Conservation (phyloP, 2,329 filamentous ascomycete species). For the Didymella segeticola region DNA sequence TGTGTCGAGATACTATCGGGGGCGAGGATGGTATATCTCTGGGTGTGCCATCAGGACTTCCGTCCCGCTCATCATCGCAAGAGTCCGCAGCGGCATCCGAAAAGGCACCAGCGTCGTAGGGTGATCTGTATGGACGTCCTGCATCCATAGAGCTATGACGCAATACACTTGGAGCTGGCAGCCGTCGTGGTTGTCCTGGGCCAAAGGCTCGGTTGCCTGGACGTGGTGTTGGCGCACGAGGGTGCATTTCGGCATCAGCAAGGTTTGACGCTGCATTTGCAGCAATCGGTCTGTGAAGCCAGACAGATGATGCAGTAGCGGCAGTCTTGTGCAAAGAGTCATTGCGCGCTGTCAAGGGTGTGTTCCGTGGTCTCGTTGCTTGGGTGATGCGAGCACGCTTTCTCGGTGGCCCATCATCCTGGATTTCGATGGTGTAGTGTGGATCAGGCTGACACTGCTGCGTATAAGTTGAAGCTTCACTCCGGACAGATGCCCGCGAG, state of each 20-base stretch:
- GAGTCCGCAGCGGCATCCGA: conserved; percentile 55
- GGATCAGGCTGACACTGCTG: conserved; percentile 30
- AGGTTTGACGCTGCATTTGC: conserved; percentile 56
- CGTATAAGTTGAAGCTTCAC: conserved; percentile 31
- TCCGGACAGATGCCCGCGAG: conserved; percentile 49
- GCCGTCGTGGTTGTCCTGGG: conserved; percentile 40
- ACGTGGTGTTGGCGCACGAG: conserved; percentile 78
- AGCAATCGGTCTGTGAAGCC: conserved; percentile 78
- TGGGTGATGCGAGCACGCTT: conserved; percentile 83
- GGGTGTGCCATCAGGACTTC: conserved; percentile 65
- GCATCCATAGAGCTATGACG: conserved; percentile 67
- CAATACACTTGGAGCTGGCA: conserved; percentile 56
- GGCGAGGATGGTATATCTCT: conserved; percentile 89
- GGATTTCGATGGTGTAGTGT: conserved; percentile 35
- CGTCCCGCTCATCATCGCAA: conserved; percentile 58
- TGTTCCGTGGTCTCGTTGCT: conserved; percentile 73
- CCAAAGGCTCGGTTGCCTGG: conserved; percentile 57
- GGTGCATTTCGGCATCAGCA: conserved; percentile 72
- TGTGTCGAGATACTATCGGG: conserved; percentile 69
- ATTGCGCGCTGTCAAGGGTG: conserved; percentile 73
- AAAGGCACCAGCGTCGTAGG: conserved; percentile 41
- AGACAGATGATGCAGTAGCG: conserved; percentile 86
- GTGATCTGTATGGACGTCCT: conserved; percentile 39
- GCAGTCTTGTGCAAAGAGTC: conserved; percentile 89
- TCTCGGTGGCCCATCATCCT: conserved; percentile 65